phyloP scores from a whole-genome alignment of 78 protist species.

The Tieghemostelium lacteum region DNA sequence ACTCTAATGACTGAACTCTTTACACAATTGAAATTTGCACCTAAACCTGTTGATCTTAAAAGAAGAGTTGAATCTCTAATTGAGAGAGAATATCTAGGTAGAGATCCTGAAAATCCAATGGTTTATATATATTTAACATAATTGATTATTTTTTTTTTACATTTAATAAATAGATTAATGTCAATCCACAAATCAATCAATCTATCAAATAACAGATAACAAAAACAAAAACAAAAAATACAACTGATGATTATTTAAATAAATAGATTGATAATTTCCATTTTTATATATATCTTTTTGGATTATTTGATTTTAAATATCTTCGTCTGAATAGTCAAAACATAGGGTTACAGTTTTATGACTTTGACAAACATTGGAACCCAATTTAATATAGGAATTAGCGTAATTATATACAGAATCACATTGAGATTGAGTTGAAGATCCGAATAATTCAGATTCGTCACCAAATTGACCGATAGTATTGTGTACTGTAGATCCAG shows the following conservation, averaged over 20 bases:
- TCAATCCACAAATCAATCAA: conserved; percentile 7
- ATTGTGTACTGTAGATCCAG: too few species aligned
- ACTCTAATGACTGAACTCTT: conserved; percentile 88
- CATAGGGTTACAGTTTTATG: background rate
- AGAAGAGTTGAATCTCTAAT: conserved; percentile 96
- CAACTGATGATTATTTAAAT: background rate
- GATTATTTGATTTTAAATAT: too few species aligned
- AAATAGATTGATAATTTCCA: background rate
- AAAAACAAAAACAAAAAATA: background rate
- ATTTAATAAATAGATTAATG: conserved; percentile 2
- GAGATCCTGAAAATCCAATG: conserved; percentile 86
- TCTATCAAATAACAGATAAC: background rate
- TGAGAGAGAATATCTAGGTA: conserved; percentile 96
- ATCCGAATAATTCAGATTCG: background rate
- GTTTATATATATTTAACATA: conserved; percentile 93
- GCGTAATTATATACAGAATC: background rate
- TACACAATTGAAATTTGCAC: conserved; percentile 90
- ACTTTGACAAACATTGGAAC: too few species aligned
- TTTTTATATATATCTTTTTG: too few species aligned
- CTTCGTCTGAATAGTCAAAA: too few species aligned
- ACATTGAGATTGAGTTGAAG: background rate
- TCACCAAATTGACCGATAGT: too few species aligned
- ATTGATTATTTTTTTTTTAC: background rate
- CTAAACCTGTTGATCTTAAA: conserved; percentile 91
- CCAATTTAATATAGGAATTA: background rate